Conservation (phyloP, 2,329 filamentous ascomycete species). For the Alternaria longipes region DNA sequence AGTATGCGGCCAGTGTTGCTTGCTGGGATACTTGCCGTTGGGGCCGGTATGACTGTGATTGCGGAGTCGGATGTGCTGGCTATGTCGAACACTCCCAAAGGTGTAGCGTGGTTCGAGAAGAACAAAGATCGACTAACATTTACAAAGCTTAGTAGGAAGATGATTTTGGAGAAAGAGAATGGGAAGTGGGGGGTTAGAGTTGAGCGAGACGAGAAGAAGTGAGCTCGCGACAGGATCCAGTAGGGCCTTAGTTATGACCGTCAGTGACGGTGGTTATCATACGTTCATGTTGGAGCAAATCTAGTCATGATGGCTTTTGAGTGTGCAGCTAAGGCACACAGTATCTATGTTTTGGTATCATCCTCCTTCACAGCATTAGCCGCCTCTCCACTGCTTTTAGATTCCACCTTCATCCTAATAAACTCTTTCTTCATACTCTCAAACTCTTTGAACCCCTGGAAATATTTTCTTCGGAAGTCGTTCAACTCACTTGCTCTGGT, state of each 20-base stretch:
- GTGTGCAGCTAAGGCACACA: neutral
- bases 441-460: conserved; percentile 51
- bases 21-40: neutral
- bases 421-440: conserved; percentile 44
- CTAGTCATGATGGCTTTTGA: fast-evolving
- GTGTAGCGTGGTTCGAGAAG: neutral
- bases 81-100: neutral
- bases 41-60: neutral
- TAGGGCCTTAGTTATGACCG: neutral
- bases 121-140: neutral
- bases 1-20: neutral
- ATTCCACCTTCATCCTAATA: conserved; percentile 31
- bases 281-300: neutral
- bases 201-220: neutral
- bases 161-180: neutral
- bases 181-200: neutral
- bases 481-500: conserved; percentile 73
- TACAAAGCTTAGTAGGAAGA: neutral
- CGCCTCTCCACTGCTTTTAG: neutral
- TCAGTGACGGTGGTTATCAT: neutral
- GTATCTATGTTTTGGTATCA: neutral
- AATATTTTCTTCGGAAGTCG: conserved; percentile 68
- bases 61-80: neutral
- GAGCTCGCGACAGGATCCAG: neutral
- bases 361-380: neutral